Percentiles rank a stretch among this genome's conserved stretches.
Evolutionary conservation across 2,329 filamentous ascomycete genomes (phyloP).

Genomic region (Cordyceps javanica): DNA sequence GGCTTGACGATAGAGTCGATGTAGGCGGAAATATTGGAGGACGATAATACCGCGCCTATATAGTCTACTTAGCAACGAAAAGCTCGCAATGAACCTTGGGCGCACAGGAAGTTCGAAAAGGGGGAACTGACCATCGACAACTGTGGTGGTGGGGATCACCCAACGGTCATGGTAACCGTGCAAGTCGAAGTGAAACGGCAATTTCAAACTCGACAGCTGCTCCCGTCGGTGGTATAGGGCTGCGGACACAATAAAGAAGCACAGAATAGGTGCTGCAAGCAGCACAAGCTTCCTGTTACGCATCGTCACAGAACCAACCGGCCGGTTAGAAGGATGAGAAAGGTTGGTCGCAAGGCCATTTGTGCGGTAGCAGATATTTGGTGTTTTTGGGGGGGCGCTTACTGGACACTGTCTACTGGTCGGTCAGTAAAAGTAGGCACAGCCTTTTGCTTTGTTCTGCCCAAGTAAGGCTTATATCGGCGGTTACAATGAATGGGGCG

Average conservation of each 20-base stretch:
- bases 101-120: background rate
- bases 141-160: background rate
- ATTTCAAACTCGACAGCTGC: background rate
- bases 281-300: background rate
- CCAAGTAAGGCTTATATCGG: constrained; percentile 26
- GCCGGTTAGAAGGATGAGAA: background rate
- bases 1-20: constrained; percentile 25
- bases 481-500: background rate
- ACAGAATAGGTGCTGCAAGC: background rate
- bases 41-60: constrained; percentile 12
- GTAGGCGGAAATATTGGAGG: constrained; percentile 20
- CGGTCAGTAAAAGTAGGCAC: too few relatives aligned
- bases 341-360: background rate
- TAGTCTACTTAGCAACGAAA: background rate
- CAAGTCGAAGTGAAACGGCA: background rate
- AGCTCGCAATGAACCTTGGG: background rate
- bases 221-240: background rate
- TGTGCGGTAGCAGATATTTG: background rate
- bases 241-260: background rate
- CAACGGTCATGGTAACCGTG: background rate
- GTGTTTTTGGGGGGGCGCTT: background rate
- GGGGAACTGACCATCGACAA: background rate
- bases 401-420: background rate
- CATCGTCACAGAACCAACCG: background rate
- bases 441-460: background rate